Conservation (phyloP, 2,329 filamentous ascomycete genomes). For the Ascocoryne sarcoides region DNA sequence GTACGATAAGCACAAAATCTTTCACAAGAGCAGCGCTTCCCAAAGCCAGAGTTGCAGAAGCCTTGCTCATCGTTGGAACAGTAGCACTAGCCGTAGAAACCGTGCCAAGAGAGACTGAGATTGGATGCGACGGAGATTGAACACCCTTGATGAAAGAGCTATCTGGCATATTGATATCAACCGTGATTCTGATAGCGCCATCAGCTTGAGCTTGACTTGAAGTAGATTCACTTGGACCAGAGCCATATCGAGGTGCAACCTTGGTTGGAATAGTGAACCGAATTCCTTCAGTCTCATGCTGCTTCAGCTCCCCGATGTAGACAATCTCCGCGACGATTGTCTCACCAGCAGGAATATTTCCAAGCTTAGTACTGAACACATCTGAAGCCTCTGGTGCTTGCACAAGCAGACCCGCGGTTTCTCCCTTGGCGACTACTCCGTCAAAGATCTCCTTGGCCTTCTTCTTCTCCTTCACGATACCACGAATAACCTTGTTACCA, state of each 20-base stretch:
- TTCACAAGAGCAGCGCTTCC: constrained; percentile 44
- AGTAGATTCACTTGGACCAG: constrained; percentile 15
- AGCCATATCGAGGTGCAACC: constrained; percentile 59
- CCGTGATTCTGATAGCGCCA: constrained; percentile 35
- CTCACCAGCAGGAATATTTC: constrained; percentile 53
- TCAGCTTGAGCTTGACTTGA: constrained; percentile 1
- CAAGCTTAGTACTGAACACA: constrained; percentile 59
- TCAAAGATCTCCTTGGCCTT: constrained; percentile 52
- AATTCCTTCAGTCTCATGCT: constrained; percentile 60
- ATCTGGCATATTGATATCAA: constrained; percentile 51
- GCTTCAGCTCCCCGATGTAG: constrained; percentile 63
- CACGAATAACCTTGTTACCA: constrained; percentile 49
- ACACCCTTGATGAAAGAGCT: constrained; percentile 50
- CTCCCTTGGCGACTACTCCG: constrained; percentile 46
- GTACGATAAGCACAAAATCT: constrained; percentile 60
- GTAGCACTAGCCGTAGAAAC: constrained; percentile 38
- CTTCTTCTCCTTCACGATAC: constrained; percentile 57
- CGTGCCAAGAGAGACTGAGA: constrained; percentile 55
- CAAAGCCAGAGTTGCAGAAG: constrained; percentile 52
- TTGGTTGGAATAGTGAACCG: constrained; percentile 60
- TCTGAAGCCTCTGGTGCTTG: constrained; percentile 52
- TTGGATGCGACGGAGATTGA: constrained; percentile 59
- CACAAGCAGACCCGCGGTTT: constrained; percentile 58
- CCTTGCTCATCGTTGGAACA: constrained; percentile 46
- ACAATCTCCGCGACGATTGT: constrained; percentile 52